Base-by-base conservation (phyloP, 106 monocot genomes). In the Platanthera guangdongensis region DNA sequence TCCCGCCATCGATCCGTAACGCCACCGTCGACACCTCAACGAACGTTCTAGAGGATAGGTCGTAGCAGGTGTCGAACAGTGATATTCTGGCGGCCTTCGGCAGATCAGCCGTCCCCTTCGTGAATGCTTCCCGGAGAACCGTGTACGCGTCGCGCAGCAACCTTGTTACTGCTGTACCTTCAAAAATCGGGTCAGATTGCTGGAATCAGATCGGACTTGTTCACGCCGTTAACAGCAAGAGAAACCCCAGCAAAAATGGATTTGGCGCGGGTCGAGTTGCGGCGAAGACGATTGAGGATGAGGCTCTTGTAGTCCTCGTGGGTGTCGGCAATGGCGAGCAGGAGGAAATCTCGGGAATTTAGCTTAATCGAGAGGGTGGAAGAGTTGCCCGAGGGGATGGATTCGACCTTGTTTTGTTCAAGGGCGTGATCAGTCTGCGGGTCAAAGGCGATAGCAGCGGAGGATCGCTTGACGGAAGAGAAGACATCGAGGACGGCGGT, bases 111-210 rank as follows among this genome's bases (percentile, higher is more conserved):
- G 81, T 83, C 12, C 83, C 85, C 46, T 16, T 63, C 46, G 13
- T 28, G 83, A 88, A 88, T 5, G 88, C 85, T 25, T 85, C 72
- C 21, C 85, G 9, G 11, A 88, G 68, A 0, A 73, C 69, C 7
- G 22, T 5, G 75, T 80, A 80, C 12, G 75, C 80, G 2, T 80
- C 80, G 22, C 52, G 54, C 57, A 68, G 65, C 14, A 80, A 68
- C 55, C 80, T n/a, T 14, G 80, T 80, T 47, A 80, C 63, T 1
- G 80, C 80, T 5, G 80, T 80, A 11, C 80, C 80, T 22, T 86
- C 74, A 82, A 76, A 91, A 19, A 91, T n/a, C 5, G 84, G 82
- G 48, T 86, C 88, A 16, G 91, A 71, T 70, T 91, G 91, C 78
- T 88, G 83, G 90, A 16, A 53, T 74, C 25, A 90, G 90, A 82